Evolutionary conservation across 1,139 yeast genomes (phyloP).

Genomic region (Diutina scorzettiae): DNA sequence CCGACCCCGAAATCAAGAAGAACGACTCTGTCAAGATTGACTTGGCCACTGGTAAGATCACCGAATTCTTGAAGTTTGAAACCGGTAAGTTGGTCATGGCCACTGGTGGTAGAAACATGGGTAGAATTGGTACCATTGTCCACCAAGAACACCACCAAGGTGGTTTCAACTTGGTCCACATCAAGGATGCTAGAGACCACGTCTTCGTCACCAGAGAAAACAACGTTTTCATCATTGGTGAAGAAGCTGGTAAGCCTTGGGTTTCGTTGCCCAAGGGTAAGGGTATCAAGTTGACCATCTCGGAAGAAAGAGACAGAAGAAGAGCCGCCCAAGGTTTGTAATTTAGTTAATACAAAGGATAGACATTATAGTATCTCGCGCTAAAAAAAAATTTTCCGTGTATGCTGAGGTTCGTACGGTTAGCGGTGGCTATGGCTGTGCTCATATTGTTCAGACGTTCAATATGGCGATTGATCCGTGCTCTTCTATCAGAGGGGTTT

Average conservation of each 20-base stretch:
- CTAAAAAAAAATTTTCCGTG: too few species aligned
- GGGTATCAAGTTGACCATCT: constrained; percentile 95
- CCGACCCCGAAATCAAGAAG: constrained; percentile 92
- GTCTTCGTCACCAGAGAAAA: constrained; percentile 95
- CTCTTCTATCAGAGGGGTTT: too few species aligned
- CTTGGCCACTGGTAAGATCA: constrained; percentile 89
- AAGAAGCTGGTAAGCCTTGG: constrained; percentile 91
- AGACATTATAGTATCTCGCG: too few species aligned
- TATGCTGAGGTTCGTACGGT: too few species aligned
- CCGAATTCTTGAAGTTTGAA: constrained; percentile 88
- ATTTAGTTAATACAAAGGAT: too few species aligned
- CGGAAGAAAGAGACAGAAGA: constrained; percentile 99
- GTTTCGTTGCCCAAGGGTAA: constrained; percentile 99
- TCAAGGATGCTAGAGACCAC: constrained; percentile 95
- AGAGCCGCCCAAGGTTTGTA: constrained; percentile 57
- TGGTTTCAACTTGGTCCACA: constrained; percentile 98
- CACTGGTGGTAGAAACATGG: constrained; percentile 99
- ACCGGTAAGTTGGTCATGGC: constrained; percentile 94
- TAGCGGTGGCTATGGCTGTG: too few species aligned
- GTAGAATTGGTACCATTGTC: constrained; percentile 96
- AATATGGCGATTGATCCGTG: too few species aligned
- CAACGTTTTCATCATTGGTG: constrained; percentile 93
- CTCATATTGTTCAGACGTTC: too few species aligned
- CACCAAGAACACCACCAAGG: constrained; percentile 99
- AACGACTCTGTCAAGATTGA: constrained; percentile 97